Percentiles rank a stretch among this genome's conserved stretches.
phyloP scores from a whole-genome alignment of 1,139 yeast genomes.

The Scheffersomyces parashehatae region DNA sequence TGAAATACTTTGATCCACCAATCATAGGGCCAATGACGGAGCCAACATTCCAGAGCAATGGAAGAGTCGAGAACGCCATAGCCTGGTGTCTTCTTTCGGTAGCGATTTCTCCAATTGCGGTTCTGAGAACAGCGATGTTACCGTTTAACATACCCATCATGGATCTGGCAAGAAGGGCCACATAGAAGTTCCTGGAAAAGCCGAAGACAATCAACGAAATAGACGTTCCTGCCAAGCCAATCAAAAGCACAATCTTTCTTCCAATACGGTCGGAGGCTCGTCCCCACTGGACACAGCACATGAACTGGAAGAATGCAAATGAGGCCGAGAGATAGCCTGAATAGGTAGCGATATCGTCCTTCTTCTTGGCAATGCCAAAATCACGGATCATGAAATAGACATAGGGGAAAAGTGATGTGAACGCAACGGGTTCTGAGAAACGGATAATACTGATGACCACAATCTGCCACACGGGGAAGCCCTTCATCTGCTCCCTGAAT shows the following conservation, averaged over 20 bases:
- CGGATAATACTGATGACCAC: slow-evolving; percentile 31
- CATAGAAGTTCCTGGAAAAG: slow-evolving; percentile 32
- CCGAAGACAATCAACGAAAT: slow-evolving; percentile 32
- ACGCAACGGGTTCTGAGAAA: slow-evolving; percentile 39
- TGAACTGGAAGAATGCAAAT: slow-evolving; percentile 38
- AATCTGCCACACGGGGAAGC: slow-evolving; percentile 39
- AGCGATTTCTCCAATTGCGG: slow-evolving; percentile 41
- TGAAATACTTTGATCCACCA: slow-evolving; percentile 47
- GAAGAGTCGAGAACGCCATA: slow-evolving; percentile 36
- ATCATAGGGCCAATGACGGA: slow-evolving; percentile 44
- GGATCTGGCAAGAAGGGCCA: slow-evolving; percentile 34
- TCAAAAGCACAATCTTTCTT: slow-evolving; percentile 30
- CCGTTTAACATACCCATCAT: slow-evolving; percentile 38
- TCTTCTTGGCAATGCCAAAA: slow-evolving; percentile 34
- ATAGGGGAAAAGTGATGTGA: slow-evolving; percentile 42
- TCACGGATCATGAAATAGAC: slow-evolving; percentile 43
- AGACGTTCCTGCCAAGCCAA: slow-evolving; percentile 35
- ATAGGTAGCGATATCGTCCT: slow-evolving; percentile 36
- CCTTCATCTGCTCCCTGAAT: slow-evolving; percentile 20
- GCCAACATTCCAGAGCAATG: slow-evolving; percentile 38
- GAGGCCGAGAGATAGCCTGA: slow-evolving; percentile 40
- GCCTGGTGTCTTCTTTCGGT: slow-evolving; percentile 39
- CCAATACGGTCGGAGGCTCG: slow-evolving; percentile 33
- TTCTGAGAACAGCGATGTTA: slow-evolving; percentile 38
- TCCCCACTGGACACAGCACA: slow-evolving; percentile 41